Evolutionary conservation across 805 yeast genomes (phyloP).

Genomic region (Saccharomycopsis selenospora): DNA sequence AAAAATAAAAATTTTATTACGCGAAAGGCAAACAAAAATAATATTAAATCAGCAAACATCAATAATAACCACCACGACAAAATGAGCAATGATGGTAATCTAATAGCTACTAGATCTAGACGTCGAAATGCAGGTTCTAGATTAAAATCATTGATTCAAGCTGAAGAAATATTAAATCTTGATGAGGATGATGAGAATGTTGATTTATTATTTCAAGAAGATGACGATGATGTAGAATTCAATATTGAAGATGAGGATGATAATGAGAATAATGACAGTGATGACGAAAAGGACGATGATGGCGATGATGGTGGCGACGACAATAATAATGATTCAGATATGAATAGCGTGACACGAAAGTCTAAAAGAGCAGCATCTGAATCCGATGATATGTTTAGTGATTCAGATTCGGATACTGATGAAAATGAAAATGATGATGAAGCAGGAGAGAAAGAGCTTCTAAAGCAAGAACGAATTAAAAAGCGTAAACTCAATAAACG

Average conservation of each 20-base stretch:
- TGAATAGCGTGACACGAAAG: neutral
- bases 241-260: constrained; percentile 7
- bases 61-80: no score
- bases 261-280: constrained; percentile 1
- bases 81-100: no score
- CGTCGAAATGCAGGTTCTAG: constrained; percentile 90
- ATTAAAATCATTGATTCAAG: constrained; percentile 60
- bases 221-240: constrained; percentile 19
- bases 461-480: constrained; percentile 26
- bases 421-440: constrained; percentile 23
- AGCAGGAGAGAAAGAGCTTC: constrained; percentile 37
- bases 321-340: neutral
- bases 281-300: constrained; percentile 11
- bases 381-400: constrained; percentile 46
- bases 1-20: no score
- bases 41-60: no score
- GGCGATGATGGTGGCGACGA: neutral
- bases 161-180: constrained; percentile 43
- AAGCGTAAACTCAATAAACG: constrained; percentile 28
- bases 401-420: constrained; percentile 46
- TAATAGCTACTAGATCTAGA: constrained; percentile 67
- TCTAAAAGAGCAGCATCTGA: neutral
- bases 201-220: constrained; percentile 55
- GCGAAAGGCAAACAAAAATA: no score
- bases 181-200: constrained; percentile 75